phyloP scores from a whole-genome alignment of 2,329 filamentous ascomycete species.

The Penicillium sp. region DNA sequence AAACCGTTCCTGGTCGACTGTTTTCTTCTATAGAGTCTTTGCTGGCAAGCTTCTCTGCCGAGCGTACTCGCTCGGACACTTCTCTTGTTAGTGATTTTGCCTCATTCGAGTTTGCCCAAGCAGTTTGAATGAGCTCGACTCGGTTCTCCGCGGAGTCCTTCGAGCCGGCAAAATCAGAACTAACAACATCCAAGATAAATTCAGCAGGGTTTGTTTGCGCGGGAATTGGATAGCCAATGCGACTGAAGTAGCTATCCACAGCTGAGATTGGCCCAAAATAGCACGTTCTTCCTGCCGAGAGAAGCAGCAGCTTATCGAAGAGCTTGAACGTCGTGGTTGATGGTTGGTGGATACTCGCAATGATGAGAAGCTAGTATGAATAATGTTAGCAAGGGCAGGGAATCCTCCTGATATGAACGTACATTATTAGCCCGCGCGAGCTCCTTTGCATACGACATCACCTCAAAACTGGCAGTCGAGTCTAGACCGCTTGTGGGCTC shows the following conservation, averaged over 20 bases:
- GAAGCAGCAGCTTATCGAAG: constrained; percentile 74
- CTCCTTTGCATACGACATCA: constrained; percentile 68
- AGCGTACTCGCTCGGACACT: constrained; percentile 19
- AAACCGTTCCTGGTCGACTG: constrained; percentile 45
- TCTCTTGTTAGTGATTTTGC: constrained; percentile 33
- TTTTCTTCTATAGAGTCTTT: constrained; percentile 19
- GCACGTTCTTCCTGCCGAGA: constrained; percentile 68
- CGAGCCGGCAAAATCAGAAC: constrained; percentile 67
- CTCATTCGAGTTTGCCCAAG: constrained; percentile 55
- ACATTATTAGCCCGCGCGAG: constrained; percentile 67
- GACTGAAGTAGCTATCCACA: constrained; percentile 63
- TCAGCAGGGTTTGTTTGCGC: constrained; percentile 75
- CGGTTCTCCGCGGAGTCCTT: constrained; percentile 47
- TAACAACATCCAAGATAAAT: constrained; percentile 74
- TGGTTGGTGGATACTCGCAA: constrained; percentile 82
- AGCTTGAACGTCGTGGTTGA: constrained; percentile 75
- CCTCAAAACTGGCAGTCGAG: constrained; percentile 71
- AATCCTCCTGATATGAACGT: constrained; percentile 19
- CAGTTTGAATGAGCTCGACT: constrained; percentile 53
- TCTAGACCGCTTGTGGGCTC: constrained; percentile 83
- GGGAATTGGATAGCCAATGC: constrained; percentile 62
- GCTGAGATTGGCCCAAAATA: constrained; percentile 66
- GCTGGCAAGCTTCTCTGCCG: constrained; percentile 27
- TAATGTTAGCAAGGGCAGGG: constrained; percentile 6
- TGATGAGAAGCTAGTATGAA: constrained; percentile 62